Evolutionary conservation across 371 early-diverging fungal species (phyloP), one percentile per base, ranked within the genome.

Genomic region (Saksenaea vasiformis): DNA sequence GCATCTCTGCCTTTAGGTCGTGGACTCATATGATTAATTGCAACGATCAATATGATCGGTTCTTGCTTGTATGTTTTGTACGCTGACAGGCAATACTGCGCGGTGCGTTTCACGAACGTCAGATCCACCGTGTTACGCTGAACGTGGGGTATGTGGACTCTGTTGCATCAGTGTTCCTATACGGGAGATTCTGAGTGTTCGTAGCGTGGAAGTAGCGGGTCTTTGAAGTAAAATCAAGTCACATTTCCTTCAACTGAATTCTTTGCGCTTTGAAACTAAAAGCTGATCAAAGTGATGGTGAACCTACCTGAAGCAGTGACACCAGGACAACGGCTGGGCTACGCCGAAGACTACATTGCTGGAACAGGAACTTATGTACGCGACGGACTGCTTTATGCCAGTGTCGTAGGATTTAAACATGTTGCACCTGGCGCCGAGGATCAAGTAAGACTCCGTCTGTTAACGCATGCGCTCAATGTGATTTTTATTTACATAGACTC

Each of bases 271-370:
- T 4, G 4, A 2, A 5, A 9, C 9, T 44, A 9, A 44, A 17
- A 44, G 2, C 22, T 14, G 19, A 15, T 54, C 54, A 10, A 13
- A 54, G 35, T 26, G 37, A 58, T 58, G 28, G 37, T 58, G 26
- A 22, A 27, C 24, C 58, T 38, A 27, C 58, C 57, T 54, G 70
- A 68, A 54, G 80, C 84, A 37, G 88, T 92, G 7, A 89, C 89
- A 3, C 94, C 94, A 5, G 95, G 94, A n/a, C 91, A 91, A 44
- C 87, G 93, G 36, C 79, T 95, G 41, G 94, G 94, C 1, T 84
- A 85, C 66, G 78, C 87, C 15, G 84, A 85, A 56, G 93, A 93
- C 55, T 90, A 84, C 60, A 73, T 65, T 17, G 76, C 90, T 10
- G 93, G 93, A 15, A 55, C 84, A n/a, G 94, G 94, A 11, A 92